These are phyloP conservation scores for Suhomyces bokatorum DNA, from an alignment of 1,139 yeast species.

Conservation along the genomic window DNA sequence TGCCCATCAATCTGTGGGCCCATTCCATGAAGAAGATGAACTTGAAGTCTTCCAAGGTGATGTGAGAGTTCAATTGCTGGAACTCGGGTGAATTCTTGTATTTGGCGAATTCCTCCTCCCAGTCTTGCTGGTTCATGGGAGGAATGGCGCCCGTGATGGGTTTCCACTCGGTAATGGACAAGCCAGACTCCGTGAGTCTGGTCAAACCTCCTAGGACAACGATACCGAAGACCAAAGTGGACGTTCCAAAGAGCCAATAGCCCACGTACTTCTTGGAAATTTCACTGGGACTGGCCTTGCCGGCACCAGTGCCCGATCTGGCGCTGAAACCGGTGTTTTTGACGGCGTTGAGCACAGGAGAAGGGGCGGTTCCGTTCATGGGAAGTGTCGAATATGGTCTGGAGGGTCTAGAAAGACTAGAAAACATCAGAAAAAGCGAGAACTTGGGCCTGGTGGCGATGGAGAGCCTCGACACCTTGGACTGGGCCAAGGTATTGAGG, in stretches of 20 bases:
- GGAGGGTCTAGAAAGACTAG: constrained; percentile 4
- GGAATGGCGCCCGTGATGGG: constrained; percentile 96
- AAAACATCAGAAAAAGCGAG: constrained; percentile 3
- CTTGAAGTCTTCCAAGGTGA: constrained; percentile 89
- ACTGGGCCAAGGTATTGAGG: constrained; percentile 30
- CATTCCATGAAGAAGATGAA: constrained; percentile 97
- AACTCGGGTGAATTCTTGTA: constrained; percentile 91
- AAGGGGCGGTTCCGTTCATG: not conserved
- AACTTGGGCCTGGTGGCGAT: constrained; percentile 12
- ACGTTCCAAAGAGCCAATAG: constrained; percentile 87
- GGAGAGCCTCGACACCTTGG: constrained; percentile 21
- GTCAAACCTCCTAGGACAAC: constrained; percentile 97
- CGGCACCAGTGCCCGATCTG: constrained; percentile 5
- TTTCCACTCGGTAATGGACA: constrained; percentile 97
- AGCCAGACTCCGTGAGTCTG: constrained; percentile 90
- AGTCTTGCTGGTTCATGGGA: constrained; percentile 73
- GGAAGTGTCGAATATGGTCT: constrained; percentile 16
- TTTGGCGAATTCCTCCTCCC: constrained; percentile 82
- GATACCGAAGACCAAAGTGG: constrained; percentile 89
- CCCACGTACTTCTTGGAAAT: constrained; percentile 62
- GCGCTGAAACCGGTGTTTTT: constrained; percentile 4
- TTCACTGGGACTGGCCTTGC: constrained; percentile 13
- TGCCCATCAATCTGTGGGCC: constrained; percentile 92
- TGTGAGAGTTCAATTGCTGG: constrained; percentile 82
- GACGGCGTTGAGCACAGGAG: constrained; percentile 5